These are phyloP conservation scores for Phytopythium litorale DNA, from an alignment of 352 stramenopile genomes.

Conservation along the genomic window DNA sequence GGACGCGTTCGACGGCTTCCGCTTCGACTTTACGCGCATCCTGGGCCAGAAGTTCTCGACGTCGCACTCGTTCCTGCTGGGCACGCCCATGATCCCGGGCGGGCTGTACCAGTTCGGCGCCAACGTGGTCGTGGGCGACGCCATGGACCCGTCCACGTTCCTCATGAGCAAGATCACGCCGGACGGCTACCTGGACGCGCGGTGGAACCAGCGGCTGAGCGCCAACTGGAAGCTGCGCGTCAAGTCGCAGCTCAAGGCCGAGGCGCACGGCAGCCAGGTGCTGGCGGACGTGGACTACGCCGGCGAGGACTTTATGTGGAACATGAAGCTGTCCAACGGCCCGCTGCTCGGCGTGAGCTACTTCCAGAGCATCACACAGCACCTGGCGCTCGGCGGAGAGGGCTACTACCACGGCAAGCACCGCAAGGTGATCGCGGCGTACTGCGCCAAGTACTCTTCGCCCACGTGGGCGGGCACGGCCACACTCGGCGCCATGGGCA, in stretches of 20 bases:
- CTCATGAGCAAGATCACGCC: constrained; percentile 86
- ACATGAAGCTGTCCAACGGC: constrained; percentile 89
- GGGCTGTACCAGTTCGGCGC: constrained; percentile 85
- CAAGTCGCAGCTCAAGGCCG: constrained; percentile 81
- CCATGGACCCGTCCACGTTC: constrained; percentile 78
- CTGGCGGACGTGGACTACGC: constrained; percentile 82
- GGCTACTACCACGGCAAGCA: constrained; percentile 90
- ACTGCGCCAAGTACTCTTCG: constrained; percentile 79
- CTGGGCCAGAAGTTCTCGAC: constrained; percentile 77
- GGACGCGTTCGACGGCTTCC: constrained; percentile 83
- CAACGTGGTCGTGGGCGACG: constrained; percentile 75
- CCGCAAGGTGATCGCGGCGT: constrained; percentile 81
- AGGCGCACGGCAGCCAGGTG: constrained; percentile 74
- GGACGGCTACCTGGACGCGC: constrained; percentile 79
- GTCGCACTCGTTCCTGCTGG: constrained; percentile 80
- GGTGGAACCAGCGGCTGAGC: constrained; percentile 80
- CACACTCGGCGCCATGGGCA: constrained; percentile 77
- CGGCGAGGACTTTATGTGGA: constrained; percentile 85
- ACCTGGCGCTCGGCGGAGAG: constrained; percentile 76
- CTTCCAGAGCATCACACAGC: constrained; percentile 82
- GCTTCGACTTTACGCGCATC: constrained; percentile 85
- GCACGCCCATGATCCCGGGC: constrained; percentile 79
- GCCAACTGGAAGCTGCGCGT: constrained; percentile 79
- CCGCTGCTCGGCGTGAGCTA: constrained; percentile 83
- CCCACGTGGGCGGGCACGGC: constrained; percentile 65